Evolutionary conservation across 164 flowering plant species (phyloP), one percentile per base, ranked within the genome.

Genomic region (Kalanchoe fedtschenkoi): DNA sequence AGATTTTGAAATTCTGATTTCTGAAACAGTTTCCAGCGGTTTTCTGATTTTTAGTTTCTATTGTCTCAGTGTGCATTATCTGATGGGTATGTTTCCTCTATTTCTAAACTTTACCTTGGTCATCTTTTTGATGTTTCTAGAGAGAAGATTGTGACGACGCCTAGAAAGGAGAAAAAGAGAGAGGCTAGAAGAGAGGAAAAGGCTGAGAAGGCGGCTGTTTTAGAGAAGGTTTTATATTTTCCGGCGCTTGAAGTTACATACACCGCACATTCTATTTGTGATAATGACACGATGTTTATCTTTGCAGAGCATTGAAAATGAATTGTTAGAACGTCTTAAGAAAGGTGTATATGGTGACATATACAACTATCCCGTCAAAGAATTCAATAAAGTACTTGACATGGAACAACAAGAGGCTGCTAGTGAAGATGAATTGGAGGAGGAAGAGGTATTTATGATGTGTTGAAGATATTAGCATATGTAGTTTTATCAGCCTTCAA

Each of bases 61-160:
- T n/a, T n/a, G n/a, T n/a, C n/a, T n/a, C n/a, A n/a, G n/a, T n/a
- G n/a, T n/a, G n/a, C n/a, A n/a, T n/a, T n/a, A n/a, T n/a, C n/a
- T n/a, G n/a, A n/a, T n/a, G n/a, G n/a, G n/a, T n/a, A n/a, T n/a
- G n/a, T n/a, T n/a, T n/a, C n/a, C n/a, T n/a, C n/a, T n/a, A n/a
- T n/a, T n/a, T n/a, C n/a, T n/a, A n/a, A n/a, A n/a, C n/a, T n/a
- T n/a, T n/a, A n/a, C n/a, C n/a, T n/a, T n/a, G n/a, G 53, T 44
- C 46, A 17, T 42, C n/a, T 42, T 42, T n/a, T n/a, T n/a, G n/a
- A 39, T 47, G 1, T 34, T n/a, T 28, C 17, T 71, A 93, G 99
- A 78, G 97, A 90, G 70, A 93, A 87, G 75, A 81, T 90, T 69
- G 80, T 86, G 91, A 87, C 96, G 4, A 68, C 71, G 21, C 97